Base-by-base conservation (phyloP, 192 early-diverging fungal species). In the Rhizophagus sp. region DNA sequence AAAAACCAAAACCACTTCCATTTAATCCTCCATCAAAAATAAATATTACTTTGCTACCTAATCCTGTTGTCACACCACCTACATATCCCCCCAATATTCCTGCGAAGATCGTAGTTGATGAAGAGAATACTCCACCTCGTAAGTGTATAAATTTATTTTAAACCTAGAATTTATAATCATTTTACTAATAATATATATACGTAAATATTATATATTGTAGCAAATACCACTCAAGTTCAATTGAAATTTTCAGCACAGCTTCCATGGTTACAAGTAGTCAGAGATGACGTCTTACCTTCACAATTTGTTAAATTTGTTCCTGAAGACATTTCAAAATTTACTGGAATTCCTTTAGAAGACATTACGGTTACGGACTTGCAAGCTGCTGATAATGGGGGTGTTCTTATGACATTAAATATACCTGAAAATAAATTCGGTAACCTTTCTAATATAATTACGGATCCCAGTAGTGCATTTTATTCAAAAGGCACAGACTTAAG, bases 381-480 rank as follows among this genome's bases (percentile, higher is more conserved):
- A 39, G 41, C 27, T 76, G 52, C 41, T 34, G 39, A 76, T 64
- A 36, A 34, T n/a, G 75, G 61, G 7, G 41, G 47, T 4, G 62
- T 76, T 15, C 10, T 76, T 22, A 19, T 76, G 17, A 47, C 25
- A 34, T 39, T 76, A 10, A 30, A 30, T 76, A 64, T 76, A 33
- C 75, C 75, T 0, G 30, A n/a, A 9, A 44, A 44, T n/a, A 64
- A 44, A 44, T 12, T 76, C 4, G 10, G 10, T 64, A n/a, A 9
- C 15, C 5, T 76, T n/a, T 62, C 61, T 44, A 19, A 34, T 64
- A 36, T 64, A 17, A 34, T 76, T 15, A 47, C 44, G 13, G 22
- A 76, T 39, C 34, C 62, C 4, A 76, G 27, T 22, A 76, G 36
- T 76, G 10, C 2, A 1, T 76, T 76, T 39, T 76, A 76, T 39